Evolutionary conservation across 2,329 filamentous ascomycete species (phyloP), one percentile per base, ranked within the genome.

Genomic region (Exophiala lecanii-corni): DNA sequence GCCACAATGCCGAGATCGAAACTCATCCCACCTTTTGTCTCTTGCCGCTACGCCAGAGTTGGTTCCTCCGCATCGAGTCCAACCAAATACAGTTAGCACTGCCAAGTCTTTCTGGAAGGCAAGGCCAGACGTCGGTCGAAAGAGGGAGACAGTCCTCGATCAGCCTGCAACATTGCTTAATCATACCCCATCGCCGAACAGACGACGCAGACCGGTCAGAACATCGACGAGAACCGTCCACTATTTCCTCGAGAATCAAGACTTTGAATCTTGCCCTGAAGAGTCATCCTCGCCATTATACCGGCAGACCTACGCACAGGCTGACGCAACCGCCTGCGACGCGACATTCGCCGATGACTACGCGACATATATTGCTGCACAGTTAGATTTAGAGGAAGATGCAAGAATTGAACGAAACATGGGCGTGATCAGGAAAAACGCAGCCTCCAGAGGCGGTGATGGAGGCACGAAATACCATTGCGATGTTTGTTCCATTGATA

Each of bases 361-460:
- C 49, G 41, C 46, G 43, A 49, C 40, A 43, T 48, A 47, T 33
- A 20, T 50, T n/a, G 48, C 49, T 33, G 64, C 62, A 51, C 58
- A 57, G 48, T 60, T 49, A 50, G 62, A 59, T 39, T 53, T 47
- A 48, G 53, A 51, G 56, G 62, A 68, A 60, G 61, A 69, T 68
- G 65, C 64, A 55, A 61, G 55, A 50, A 56, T 52, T 45, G 55
- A 60, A 53, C 55, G 47, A 56, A 60, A 55, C 55, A 96, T 96
- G 91, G 89, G 89, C 57, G 85, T 95, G 60, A 95, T 96, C 64
- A 85, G 89, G 63, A 96, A 96, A 75, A 96, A 96, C 72, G 92
- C 87, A 47, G 86, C 85, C 55, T 82, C 83, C 42, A 77, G 86
- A 60, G 87, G 86, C 51, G 88, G 84, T 39, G 88, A 96, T 62